Percentiles rank a stretch among this genome's conserved stretches.
Conservation (phyloP, 2,329 filamentous ascomycete genomes). For the Fusarium abutilonis region DNA sequence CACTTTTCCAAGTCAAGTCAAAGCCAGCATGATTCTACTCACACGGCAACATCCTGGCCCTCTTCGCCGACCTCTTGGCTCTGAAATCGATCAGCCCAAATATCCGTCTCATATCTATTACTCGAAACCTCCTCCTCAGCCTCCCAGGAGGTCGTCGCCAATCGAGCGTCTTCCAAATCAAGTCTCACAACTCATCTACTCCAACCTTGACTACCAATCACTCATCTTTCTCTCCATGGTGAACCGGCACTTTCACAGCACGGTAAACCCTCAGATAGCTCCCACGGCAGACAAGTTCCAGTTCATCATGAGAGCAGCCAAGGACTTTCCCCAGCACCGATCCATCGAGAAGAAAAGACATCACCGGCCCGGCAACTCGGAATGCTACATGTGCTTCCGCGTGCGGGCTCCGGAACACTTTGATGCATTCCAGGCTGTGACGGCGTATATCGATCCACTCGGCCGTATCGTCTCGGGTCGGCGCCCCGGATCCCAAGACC, state of each 20-base stretch:
- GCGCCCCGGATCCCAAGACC: slow-evolving; percentile 45
- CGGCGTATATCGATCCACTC: slow-evolving; percentile 48
- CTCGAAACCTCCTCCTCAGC: slow-evolving; percentile 14
- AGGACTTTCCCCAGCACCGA: slow-evolving; percentile 54
- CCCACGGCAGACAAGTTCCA: slow-evolving; percentile 50
- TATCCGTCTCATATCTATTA: slow-evolving; percentile 16
- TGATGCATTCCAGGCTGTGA: slow-evolving; percentile 50
- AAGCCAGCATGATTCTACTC: slow-evolving; percentile 46
- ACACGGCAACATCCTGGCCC: slow-evolving; percentile 35
- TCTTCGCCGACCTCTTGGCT: slow-evolving; percentile 12
- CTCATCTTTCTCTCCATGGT: slow-evolving; percentile 53
- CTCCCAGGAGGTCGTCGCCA: slow-evolving; percentile 40
- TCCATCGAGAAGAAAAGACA: slow-evolving; percentile 51
- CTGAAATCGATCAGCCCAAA: slow-evolving; percentile 27
- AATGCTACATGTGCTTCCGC: slow-evolving; percentile 56
- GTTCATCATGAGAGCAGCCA: slow-evolving; percentile 55
- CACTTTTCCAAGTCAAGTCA: slow-evolving; percentile 3
- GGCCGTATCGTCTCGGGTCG: slow-evolving; percentile 47
- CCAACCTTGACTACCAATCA: slow-evolving; percentile 53
- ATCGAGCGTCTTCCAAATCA: slow-evolving; percentile 51
- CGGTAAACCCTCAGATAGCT: slow-evolving; percentile 52
- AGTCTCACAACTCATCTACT: slow-evolving; percentile 49
- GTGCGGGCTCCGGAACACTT: slow-evolving; percentile 54
- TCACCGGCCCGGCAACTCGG: slow-evolving; percentile 54
- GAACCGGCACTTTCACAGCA: slow-evolving; percentile 50